These are phyloP conservation scores for Trichosanthes truncata DNA, from an alignment of 306 rosid genomes.

Conservation along the genomic window DNA sequence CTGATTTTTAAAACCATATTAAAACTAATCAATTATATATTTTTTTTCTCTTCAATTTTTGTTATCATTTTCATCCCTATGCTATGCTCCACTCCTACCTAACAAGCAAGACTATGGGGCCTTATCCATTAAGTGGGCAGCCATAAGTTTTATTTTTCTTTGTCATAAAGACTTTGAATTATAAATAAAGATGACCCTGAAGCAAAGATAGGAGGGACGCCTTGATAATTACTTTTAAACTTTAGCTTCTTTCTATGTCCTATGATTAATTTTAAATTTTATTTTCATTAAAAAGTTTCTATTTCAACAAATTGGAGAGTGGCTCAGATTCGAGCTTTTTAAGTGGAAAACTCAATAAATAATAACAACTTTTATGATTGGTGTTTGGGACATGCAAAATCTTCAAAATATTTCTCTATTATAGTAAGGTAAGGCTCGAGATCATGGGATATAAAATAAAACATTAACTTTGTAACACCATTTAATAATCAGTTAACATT, in stretches of 20 bases:
- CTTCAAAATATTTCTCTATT: neutral
- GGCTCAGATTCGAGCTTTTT: neutral
- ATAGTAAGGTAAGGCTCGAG: neutral
- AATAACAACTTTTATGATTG: neutral
- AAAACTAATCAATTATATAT: too few relatives aligned
- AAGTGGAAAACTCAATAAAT: neutral
- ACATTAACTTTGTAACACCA: neutral
- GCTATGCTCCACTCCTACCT: neutral
- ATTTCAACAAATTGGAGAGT: too few relatives aligned
- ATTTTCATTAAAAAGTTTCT: too few relatives aligned
- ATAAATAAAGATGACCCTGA: neutral
- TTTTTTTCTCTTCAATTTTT: neutral
- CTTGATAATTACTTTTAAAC: neutral
- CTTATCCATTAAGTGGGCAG: neutral
- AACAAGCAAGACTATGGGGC: neutral
- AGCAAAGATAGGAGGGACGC: too few relatives aligned
- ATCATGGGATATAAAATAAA: neutral
- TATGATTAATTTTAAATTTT: too few relatives aligned
- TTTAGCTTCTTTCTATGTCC: neutral
- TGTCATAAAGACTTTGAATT: too few relatives aligned
- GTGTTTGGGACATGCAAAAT: neutral
- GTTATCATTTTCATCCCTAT: neutral
- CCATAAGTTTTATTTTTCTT: neutral
- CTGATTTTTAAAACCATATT: too few relatives aligned
- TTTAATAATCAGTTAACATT: neutral